Percentiles rank a stretch among this genome's conserved stretches.
Evolutionary conservation across 495 filamentous ascomycete genomes (phyloP).

Genomic region (Xylaria grammica): DNA sequence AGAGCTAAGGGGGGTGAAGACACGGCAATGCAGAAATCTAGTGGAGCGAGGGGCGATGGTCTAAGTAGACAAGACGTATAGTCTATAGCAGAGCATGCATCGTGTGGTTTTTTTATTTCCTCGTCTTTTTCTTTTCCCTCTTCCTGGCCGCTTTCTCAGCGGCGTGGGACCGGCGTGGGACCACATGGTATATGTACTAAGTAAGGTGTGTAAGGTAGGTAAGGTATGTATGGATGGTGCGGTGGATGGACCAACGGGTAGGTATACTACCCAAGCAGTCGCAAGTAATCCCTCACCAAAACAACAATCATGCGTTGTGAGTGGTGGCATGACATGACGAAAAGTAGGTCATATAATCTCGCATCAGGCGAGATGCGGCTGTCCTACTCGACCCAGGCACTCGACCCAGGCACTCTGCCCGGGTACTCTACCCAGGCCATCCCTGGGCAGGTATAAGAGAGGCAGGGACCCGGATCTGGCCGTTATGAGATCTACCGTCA

Average conservation of each 20-base stretch:
- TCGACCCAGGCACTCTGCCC: no score
- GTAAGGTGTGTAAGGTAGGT: no score
- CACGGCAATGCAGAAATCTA: not conserved
- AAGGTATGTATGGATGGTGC: no score
- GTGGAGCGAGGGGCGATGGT: not conserved
- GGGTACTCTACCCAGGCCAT: no score
- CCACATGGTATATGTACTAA: no score
- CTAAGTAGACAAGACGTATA: no score
- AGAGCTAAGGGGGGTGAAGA: not conserved
- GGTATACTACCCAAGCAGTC: not conserved
- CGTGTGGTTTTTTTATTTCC: not conserved
- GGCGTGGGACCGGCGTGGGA: no score
- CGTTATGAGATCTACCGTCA: constrained; percentile 1
- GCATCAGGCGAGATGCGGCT: not conserved
- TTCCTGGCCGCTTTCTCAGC: not conserved
- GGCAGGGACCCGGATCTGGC: constrained; percentile 10
- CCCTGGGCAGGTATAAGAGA: no score
- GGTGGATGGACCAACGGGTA: no score
- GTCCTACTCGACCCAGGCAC: no score
- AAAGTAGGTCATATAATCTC: constrained; percentile 2
- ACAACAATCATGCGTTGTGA: not conserved
- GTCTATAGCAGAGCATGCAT: not conserved
- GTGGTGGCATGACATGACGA: constrained; percentile 10
- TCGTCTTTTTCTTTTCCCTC: not conserved
- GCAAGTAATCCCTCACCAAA: constrained; percentile 2